Base-by-base conservation (phyloP, 192 early-diverging fungal genomes). In the Backusella parvicylindrica region DNA sequence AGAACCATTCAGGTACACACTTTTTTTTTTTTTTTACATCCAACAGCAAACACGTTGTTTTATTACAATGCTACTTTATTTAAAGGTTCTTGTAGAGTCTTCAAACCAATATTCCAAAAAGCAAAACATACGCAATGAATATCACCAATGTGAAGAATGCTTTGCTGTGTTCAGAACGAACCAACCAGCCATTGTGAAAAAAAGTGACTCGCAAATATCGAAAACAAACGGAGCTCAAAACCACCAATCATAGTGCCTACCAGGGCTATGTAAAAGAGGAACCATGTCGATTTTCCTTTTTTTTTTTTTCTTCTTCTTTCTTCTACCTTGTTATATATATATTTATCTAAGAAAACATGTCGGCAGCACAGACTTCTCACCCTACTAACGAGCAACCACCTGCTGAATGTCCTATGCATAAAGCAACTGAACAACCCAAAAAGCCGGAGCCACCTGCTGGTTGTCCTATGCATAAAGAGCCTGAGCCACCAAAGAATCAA, bases 401-500 rank as follows among this genome's bases (percentile, higher is more conserved):
- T n/a, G 43, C 43, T 6, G 43, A 47, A 47, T 47, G 43, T 7
- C 43, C 43, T 6, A 47, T 47, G 43, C 43, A 47, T 18, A 47
- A 47, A 35, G 33, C 33, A n/a, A 15, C 43, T 6, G 43, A 47
- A 6, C 33, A 35, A 35, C 43, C 43, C 16, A 47, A 47, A 18
- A 37, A 68, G 4, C 15, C 47, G 43, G 67, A 68, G 4, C 15
- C 47, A 21, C 43, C 43, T 4, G 28, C 70, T 33, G 23, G 47
- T 6, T 71, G 70, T 71, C 70, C 70, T 23, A 71, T 71, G 47
- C 71, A 30, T 15, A 15, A 73, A 26, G 53, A 60, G 23, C 53
- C 53, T 9, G 71, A 47, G 6, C 83, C 81, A 56, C 86, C 86
- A 33, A 30, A 33, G 18, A 7, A 3, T 0, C 33, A 68, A 8